Conservation (phyloP, 139 green algal genomes). For the Bryopsis sp. region DNA sequence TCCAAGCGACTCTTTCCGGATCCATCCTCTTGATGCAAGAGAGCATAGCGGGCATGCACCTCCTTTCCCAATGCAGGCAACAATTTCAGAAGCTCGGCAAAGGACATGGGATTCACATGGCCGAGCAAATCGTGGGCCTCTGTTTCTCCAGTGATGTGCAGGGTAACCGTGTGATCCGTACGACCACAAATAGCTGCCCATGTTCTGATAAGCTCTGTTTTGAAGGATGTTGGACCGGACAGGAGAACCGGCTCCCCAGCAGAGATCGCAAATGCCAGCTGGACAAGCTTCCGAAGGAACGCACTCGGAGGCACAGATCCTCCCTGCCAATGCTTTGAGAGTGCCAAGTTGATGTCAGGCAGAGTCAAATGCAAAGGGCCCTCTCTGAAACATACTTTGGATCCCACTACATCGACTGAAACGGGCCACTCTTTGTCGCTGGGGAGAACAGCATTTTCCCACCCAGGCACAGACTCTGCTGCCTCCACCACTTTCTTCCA, state of each 20-base stretch:
- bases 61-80: not conserved
- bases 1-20: too few relatives aligned
- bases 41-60: too few relatives aligned
- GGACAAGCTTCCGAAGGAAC: conserved; percentile 20
- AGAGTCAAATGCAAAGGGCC: not conserved
- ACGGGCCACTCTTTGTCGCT: too few relatives aligned
- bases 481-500: not conserved
- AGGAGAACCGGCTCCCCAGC: conserved; percentile 16
- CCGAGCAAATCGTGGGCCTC: conserved; percentile 27
- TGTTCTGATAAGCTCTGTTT: conserved; percentile 2
- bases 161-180: conserved; percentile 10
- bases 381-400: too few relatives aligned
- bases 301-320: conserved; percentile 11
- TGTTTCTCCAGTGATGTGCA: conserved; percentile 28
- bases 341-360: not conserved
- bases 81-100: conserved; percentile 20
- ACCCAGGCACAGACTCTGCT: not conserved
- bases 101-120: conserved; percentile 25
- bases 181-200: conserved; percentile 16
- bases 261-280: conserved; percentile 24
- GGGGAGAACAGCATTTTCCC: too few relatives aligned
- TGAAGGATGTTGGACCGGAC: not conserved
- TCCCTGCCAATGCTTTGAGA: not conserved
- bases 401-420: too few relatives aligned
- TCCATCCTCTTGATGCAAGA: too few relatives aligned